Evolutionary conservation across 306 rosid genomes (phyloP), one percentile per base, ranked within the genome.

Genomic region (Pyrus betulifolia): DNA sequence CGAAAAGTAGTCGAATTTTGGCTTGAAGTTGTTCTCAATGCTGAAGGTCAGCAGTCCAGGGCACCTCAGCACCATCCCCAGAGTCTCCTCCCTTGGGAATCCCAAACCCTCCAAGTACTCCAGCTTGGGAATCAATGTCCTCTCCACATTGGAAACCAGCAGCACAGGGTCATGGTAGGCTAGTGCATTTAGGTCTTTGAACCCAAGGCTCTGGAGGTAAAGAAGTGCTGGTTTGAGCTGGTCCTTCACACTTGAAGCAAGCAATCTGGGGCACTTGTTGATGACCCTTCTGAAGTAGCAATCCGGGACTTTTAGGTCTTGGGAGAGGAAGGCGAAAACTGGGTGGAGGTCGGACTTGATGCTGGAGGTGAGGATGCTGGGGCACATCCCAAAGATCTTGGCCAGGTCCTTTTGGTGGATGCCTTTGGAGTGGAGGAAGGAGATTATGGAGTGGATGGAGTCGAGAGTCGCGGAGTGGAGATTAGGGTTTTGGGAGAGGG

Each of bases 311-410:
- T 63, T 49, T 14, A 95, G 97, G 2, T 92, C 89, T 10, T 80
- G 77, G 2, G 86, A 64, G 55, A 92, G 89, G 69, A 90, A 95
- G 73, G 69, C 70, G 88, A 92, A 92, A 80, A 89, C 92, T 23
- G 97, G 98, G 84, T 5, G 42, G 2, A 95, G 93, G n/a, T 95
- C 96, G 72, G 86, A 69, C 84, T 80, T 80, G 70, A 95, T 72
- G 79, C 69, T 72, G 30, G 93, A 82, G 61, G 97, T 95, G 57
- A 95, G 97, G 57, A 95, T 83, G 57, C 58, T 82, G 54, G 98
- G 97, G 75, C 98, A 95, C 97, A 89, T 92, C 61, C 98, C 98
- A 64, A 95, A 78, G 75, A 92, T 92, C 51, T 86, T 90, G 45
- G 93, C 80, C 22, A 95, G 76, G 85, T 92, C 99, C 28, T 73